Base-by-base conservation (phyloP, 2,329 filamentous ascomycete genomes). In the Colletotrichum sp. region DNA sequence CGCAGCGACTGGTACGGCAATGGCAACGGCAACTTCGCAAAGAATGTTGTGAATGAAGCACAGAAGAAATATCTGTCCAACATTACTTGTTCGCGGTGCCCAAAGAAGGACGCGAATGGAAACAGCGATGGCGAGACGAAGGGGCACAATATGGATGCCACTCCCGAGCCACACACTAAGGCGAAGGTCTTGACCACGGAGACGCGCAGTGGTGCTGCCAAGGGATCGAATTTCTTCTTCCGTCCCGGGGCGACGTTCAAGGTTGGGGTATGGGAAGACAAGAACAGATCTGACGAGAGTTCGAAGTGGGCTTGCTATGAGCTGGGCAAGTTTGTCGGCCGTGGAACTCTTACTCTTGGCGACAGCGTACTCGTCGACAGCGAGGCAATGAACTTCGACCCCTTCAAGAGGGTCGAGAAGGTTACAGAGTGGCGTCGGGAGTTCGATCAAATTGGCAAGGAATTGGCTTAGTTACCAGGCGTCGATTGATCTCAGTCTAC, bases 171-270 rank as follows among this genome's bases (percentile, higher is more conserved):
- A 22, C 63, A 68, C 39, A 48, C 27, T 2, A 13, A 25, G 19
- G 57, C 22, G 19, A 73, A 61, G n/a, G 44, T 78, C 6, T 69
- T 78, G 4, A 78, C 48, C 15, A 79, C 77, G 32, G 77, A 77
- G 77, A 81, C 78, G 4, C 78, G 77, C 28, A 79, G 76, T 30
- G 78, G 78, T 25, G 68, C 72, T 3, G 39, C 55, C 52, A 78
- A 77, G 2, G 72, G 78, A 2, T 79, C 77, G 1, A 66, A 68
- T 6, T 85, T 85, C 79, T 84, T 84, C 79, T 85, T 85, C 78
- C 78, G 78, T 1, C 78, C 78, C 0, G 81, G 81, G 0, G 78
- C 78, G 11, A 74, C 74, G 19, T 83, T 84, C 74, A 68, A 79
- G 15, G 79, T 82, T 25, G 79, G 79, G 1, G 78, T 85, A 4